Conservation (phyloP, 495 filamentous ascomycete genomes). For the Tuber aestivum region DNA sequence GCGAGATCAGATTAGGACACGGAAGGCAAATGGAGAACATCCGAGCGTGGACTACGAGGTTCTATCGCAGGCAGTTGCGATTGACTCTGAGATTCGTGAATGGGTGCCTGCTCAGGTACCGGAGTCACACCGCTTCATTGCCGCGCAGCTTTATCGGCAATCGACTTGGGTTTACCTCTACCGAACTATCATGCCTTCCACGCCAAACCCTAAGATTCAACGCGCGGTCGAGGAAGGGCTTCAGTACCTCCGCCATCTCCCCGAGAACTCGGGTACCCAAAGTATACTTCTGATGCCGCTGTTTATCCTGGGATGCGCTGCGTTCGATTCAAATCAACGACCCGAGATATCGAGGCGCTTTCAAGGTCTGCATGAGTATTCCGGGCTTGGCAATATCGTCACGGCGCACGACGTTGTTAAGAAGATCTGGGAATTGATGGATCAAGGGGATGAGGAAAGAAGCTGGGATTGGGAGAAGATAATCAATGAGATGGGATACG, state of each 20-base stretch:
- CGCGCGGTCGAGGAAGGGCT: conserved; percentile 75
- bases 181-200: conserved; percentile 73
- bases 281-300: conserved; percentile 82
- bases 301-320: conserved; percentile 81
- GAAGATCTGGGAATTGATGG: conserved; percentile 78
- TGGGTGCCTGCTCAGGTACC: conserved; percentile 69
- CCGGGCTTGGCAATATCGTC: conserved; percentile 73
- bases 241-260: conserved; percentile 56
- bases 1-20: conserved; percentile 66
- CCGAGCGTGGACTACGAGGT: conserved; percentile 69
- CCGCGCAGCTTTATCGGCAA: conserved; percentile 78
- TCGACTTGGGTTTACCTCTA: conserved; percentile 88
- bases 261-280: conserved; percentile 59
- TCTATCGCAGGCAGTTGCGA: conserved; percentile 66
- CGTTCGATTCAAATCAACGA: conserved; percentile 64
- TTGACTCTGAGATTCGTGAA: conserved; percentile 67
- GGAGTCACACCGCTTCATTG: conserved; percentile 66
- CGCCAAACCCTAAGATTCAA: conserved; percentile 60
- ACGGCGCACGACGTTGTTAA: conserved; percentile 69
- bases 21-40: conserved; percentile 57
- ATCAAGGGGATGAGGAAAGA: conserved; percentile 60
- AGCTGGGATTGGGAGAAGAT: conserved; percentile 90
- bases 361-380: conserved; percentile 65
- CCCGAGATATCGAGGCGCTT: conserved; percentile 65
- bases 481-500: conserved; percentile 66